phyloP scores from a whole-genome alignment of 192 early-diverging fungal species.

The Gaertneriomyces sp. region DNA sequence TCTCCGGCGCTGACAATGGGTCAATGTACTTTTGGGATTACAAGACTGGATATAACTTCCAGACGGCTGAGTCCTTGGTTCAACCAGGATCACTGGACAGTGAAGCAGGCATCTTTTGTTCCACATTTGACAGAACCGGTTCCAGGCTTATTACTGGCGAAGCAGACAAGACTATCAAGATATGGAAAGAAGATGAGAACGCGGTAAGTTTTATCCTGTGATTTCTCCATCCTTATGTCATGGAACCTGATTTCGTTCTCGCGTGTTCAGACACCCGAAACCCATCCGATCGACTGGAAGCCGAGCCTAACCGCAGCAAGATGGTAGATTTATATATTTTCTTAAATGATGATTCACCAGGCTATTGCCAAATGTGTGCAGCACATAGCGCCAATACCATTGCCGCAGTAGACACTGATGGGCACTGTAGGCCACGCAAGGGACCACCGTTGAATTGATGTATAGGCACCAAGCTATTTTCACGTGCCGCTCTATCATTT shows the following conservation, averaged over 20 bases:
- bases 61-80: constrained; percentile 76
- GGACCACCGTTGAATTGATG: too few relatives aligned
- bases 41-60: constrained; percentile 94
- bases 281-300: constrained; percentile 48
- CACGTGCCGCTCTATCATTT: too few relatives aligned
- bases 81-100: constrained; percentile 96
- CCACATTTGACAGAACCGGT: constrained; percentile 93
- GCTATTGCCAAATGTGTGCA: too few relatives aligned
- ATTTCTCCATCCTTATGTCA: background rate
- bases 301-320: constrained; percentile 14
- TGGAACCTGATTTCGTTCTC: background rate
- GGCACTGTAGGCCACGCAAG: too few relatives aligned
- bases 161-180: constrained; percentile 99
- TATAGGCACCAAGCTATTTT: too few relatives aligned
- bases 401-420: too few relatives aligned
- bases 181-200: constrained; percentile 86
- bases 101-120: constrained; percentile 94
- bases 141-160: constrained; percentile 95
- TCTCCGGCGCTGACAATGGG: constrained; percentile 96
- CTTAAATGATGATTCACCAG: too few relatives aligned
- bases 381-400: too few relatives aligned
- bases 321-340: too few relatives aligned
- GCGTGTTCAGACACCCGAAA: constrained; percentile 40
- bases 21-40: constrained; percentile 97
- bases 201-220: constrained; percentile 44